Evolutionary conservation across 352 stramenopile genomes (phyloP).

Genomic region (Globisporangium takayamanum): DNA sequence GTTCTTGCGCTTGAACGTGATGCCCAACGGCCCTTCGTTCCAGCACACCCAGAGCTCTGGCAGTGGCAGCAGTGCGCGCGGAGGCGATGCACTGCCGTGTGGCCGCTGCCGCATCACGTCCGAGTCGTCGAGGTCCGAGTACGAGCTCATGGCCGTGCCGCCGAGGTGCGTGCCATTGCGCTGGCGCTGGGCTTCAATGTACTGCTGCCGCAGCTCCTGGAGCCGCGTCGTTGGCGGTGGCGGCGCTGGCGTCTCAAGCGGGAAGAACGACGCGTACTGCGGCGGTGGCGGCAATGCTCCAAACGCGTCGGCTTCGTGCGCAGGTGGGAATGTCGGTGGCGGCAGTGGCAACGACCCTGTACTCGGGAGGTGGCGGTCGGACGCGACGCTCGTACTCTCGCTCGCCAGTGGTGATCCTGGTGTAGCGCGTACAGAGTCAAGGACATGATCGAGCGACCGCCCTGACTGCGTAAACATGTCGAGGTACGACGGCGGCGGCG

Average conservation of each 20-base stretch:
- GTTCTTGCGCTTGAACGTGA: constrained; percentile 78
- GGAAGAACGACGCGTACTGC: constrained; percentile 17
- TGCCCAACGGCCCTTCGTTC: constrained; percentile 62
- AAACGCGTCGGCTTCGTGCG: constrained; percentile 11
- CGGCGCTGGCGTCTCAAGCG: neutral
- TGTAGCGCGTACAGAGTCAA: constrained; percentile 1
- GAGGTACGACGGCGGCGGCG: constrained; percentile 29
- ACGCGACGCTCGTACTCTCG: constrained; percentile 17
- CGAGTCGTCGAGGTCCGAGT: constrained; percentile 68
- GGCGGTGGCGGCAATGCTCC: constrained; percentile 13
- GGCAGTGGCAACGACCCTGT: constrained; percentile 1
- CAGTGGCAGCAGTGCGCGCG: constrained; percentile 17
- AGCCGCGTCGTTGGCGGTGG: constrained; percentile 21
- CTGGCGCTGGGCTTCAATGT: constrained; percentile 58
- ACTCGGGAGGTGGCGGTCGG: constrained; percentile 1
- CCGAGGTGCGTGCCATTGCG: constrained; percentile 33
- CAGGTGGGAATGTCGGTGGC: constrained; percentile 1
- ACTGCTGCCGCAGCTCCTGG: constrained; percentile 55
- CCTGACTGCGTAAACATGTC: constrained; percentile 35
- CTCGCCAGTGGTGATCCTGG: constrained; percentile 11
- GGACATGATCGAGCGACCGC: constrained; percentile 4
- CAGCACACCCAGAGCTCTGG: constrained; percentile 71
- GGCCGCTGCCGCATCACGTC: constrained; percentile 34
- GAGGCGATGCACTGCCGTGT: constrained; percentile 5
- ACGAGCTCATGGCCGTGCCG: constrained; percentile 44